These are phyloP conservation scores for Termitomyces sp. DNA, from an alignment of 768 basidiomycete genomes.

Conservation along the genomic window DNA sequence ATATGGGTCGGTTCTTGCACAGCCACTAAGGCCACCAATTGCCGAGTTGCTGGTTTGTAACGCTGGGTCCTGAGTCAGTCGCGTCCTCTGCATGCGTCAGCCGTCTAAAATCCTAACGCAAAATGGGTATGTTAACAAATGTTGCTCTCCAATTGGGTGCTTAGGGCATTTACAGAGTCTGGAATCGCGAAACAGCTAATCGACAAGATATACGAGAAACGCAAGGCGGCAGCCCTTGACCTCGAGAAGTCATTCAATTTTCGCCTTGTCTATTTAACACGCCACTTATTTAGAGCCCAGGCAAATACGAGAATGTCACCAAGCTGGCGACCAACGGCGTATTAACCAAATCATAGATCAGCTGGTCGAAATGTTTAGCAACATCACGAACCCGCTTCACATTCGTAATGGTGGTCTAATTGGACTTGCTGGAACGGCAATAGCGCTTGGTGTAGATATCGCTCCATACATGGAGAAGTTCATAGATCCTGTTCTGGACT, in stretches of 20 bases:
- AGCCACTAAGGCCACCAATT: constrained; percentile 12
- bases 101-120: not conserved
- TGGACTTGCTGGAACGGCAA: constrained; percentile 94
- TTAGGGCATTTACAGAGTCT: constrained; percentile 43
- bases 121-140: constrained; percentile 20
- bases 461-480: constrained; percentile 95
- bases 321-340: constrained; percentile 72
- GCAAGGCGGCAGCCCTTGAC: constrained; percentile 92
- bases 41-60: not conserved
- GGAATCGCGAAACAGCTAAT: constrained; percentile 75
- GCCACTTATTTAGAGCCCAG: constrained; percentile 27
- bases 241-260: constrained; percentile 73
- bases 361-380: constrained; percentile 90
- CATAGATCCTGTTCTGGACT: constrained; percentile 79
- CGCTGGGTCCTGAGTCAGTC: not conserved
- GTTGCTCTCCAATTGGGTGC: not conserved
- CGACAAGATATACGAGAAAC: constrained; percentile 95
- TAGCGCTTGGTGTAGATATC: constrained; percentile 90
- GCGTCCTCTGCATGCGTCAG: constrained; percentile 5
- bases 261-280: not conserved
- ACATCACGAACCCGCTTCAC: constrained; percentile 76
- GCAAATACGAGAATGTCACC: constrained; percentile 82
- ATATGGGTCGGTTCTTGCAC: constrained; percentile 6
- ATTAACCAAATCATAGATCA: constrained; percentile 90
- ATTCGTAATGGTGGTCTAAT: constrained; percentile 93